Evolutionary conservation across 768 basidiomycete species (phyloP), one percentile per base, ranked within the genome.

Genomic region (Calvatia gigantea): DNA sequence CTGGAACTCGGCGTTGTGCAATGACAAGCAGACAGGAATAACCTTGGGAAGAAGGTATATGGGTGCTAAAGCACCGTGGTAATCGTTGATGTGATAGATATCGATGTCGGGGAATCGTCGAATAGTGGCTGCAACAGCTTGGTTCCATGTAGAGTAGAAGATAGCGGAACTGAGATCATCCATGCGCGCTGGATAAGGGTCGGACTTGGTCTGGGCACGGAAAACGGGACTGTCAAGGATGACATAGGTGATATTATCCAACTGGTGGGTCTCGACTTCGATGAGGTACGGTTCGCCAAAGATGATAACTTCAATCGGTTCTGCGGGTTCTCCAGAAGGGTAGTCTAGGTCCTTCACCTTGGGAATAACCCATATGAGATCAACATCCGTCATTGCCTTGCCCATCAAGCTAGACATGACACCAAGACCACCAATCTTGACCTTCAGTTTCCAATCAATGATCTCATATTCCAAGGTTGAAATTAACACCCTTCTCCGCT

Each of bases 331-430:
- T 21, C 94, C 94, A 37, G 84, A 80, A 28, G 94, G 94, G 65
- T 97, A 97, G 46, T 95, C 94, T 11, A 97, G 60, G 64, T 96
- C 94, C 73, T 94, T 94, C 62, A 97, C 94, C 67, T 97, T 97
- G 42, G 94, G 94, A 15, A 95, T 67, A 46, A 97, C 87, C 94
- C 94, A 97, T 54, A 97, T 76, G 42, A 97, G 75, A 68, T 96
- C 94, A 51, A 96, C 94, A 66, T 97, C 94, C 44, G 89, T 91
- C 94, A 97, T 97, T 4, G 94, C 94, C 70, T 96, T 97, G 60
- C 94, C 94, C 94, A 97, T 97, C 32, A 97, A 76, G 70, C 87
- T 87, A 2, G 94, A 96, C 94, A 97, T 97, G 74, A 96, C 94
- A 78, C 94, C 94, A 17, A 97, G 79, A 71, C 94, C 94, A 74